Base-by-base conservation (phyloP, 257 asterid genomes). In the Solanum sejunctum region DNA sequence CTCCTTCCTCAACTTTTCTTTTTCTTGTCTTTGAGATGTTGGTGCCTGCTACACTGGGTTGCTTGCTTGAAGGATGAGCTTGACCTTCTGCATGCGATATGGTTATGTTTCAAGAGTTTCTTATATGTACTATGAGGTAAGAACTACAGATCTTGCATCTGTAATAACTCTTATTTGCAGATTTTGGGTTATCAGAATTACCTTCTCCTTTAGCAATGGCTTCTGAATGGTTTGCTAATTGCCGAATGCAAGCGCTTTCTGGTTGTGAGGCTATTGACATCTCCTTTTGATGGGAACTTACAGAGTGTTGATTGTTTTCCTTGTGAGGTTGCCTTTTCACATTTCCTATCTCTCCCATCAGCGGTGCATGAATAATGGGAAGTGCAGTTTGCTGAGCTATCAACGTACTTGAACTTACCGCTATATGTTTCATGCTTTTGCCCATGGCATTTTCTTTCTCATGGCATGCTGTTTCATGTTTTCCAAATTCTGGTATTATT, bases 1-100 rank as follows among this genome's bases (percentile, higher is more conserved):
- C 90, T 79, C 89, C 93, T 82, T 88, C 90, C 85, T 88, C 93
- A 21, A 84, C 87, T 90, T 88, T 95, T 52, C 88, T 89, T 91
- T 91, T 95, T 88, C 90, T 91, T 88, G 85, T 84, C 84, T 87
- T 91, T 85, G 91, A 60, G 67, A 85, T 83, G 72, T 64, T 70
- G 66, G 91, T 82, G 84, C 86, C 86, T 26, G 80, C 32, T 77
- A 26, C 87, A 70, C 80, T 84, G 28, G 88, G 54, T 82, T 87
- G 84, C 54, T 86, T 79, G 20, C 84, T 41, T 1, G 90, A 84
- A 86, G 86, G 70, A 84, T 52, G 7, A 39, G 39, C 66, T 61
- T 86, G 82, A 36, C 88, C 86, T 77, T 84, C 88, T 84, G 86
- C 85, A 86, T 83, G 57, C 45, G 78, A 21, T 82, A 52, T 61